Conservation (phyloP, 495 filamentous ascomycete genomes). For the Hyaloscypha variabilis region DNA sequence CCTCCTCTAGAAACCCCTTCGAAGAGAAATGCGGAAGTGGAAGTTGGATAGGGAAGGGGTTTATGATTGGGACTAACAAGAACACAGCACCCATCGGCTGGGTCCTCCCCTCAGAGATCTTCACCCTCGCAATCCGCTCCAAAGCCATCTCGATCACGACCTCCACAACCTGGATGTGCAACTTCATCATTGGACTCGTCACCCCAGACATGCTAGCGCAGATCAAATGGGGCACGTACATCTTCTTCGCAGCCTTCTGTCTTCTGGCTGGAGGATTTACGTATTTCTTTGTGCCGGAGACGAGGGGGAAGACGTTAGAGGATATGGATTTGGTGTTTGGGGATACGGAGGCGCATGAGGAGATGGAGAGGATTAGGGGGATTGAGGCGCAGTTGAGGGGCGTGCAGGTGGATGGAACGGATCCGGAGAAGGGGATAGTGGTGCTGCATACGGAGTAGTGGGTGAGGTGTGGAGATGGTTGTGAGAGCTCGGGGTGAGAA, state of each 20-base stretch:
- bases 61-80: background rate
- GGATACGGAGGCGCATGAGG: slow-evolving; percentile 28
- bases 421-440: slow-evolving; percentile 31
- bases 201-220: slow-evolving; percentile 61
- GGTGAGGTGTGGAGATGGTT: background rate
- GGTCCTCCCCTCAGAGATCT: slow-evolving; percentile 67
- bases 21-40: too few species aligned
- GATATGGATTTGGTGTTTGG: slow-evolving; percentile 38
- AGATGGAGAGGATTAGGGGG: slow-evolving; percentile 24
- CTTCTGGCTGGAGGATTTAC: slow-evolving; percentile 21
- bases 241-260: slow-evolving; percentile 58
- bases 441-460: background rate
- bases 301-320: slow-evolving; percentile 33
- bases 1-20: too few species aligned
- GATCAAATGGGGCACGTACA: slow-evolving; percentile 64
- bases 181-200: slow-evolving; percentile 57
- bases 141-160: slow-evolving; percentile 41
- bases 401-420: slow-evolving; percentile 32
- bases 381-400: slow-evolving; percentile 34
- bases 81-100: slow-evolving; percentile 63
- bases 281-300: slow-evolving; percentile 36
- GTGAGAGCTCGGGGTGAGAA: background rate
- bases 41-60: too few species aligned
- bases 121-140: slow-evolving; percentile 60
- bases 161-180: slow-evolving; percentile 28